Conservation (phyloP, 352 stramenopile genomes). For the Blastocystis hominis region DNA sequence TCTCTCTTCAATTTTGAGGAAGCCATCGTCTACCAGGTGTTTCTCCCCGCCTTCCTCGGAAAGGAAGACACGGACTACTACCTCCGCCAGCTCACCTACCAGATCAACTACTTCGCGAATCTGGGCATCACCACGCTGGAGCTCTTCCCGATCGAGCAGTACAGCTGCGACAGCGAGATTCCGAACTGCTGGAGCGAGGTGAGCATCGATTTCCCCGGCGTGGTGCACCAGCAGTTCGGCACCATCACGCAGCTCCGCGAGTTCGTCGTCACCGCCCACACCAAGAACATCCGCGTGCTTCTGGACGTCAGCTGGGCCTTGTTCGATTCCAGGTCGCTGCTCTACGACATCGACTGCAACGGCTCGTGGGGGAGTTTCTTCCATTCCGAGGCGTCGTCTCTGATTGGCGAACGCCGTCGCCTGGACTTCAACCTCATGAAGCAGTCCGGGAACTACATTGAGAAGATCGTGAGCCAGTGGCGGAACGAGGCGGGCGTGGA, state of each 20-base stretch:
- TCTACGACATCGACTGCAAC: not conserved
- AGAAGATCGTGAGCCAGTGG: not conserved
- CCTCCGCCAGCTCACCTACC: not conserved
- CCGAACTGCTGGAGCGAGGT: not conserved
- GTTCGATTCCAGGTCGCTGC: not conserved
- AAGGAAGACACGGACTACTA: not conserved
- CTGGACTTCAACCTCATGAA: not conserved
- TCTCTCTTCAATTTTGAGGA: not conserved
- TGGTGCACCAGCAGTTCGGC: conserved; percentile 4
- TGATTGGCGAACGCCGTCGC: not conserved
- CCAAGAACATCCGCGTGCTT: not conserved
- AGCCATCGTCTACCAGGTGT: conserved; percentile 42
- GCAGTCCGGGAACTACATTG: not conserved
- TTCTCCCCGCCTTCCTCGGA: not conserved
- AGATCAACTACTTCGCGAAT: not conserved
- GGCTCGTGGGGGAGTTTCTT: not conserved
- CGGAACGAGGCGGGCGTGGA: conserved; percentile 8
- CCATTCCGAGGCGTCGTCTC: not conserved
- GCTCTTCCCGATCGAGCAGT: conserved; percentile 42
- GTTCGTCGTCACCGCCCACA: not conserved
- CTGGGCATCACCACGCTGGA: conserved; percentile 9
- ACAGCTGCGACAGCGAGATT: not conserved
- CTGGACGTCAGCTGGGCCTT: conserved; percentile 26
- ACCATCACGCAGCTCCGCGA: conserved; percentile 22
- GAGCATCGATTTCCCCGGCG: conserved; percentile 16